Base-by-base conservation (phyloP, 225 moss, liverwort and hornwort genomes). In the Physcomitrium patens region DNA sequence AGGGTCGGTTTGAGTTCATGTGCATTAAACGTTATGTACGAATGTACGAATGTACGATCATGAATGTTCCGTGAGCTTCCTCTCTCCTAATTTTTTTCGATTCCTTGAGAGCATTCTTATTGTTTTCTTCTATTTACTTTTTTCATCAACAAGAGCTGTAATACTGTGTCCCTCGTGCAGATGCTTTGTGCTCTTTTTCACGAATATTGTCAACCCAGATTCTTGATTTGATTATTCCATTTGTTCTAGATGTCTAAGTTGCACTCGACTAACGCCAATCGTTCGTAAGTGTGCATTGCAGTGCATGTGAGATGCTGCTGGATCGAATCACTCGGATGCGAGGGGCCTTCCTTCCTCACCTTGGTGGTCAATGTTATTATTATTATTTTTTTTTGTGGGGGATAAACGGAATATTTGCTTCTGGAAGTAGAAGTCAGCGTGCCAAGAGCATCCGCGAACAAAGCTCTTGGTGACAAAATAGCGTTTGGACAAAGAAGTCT, bases 231-330 rank as follows among this genome's bases (percentile, higher is more conserved):
- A 23, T 57, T 18, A 57, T 19, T 23, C 6, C 31, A 37, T 37
- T 4, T 37, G 11, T 57, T 22, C 9, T 18, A 57, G 23, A 10
- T 18, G 57, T 9, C 18, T 20, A 23, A 17, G 10, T 58, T 70
- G 74, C 60, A 19, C 59, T 64, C 63, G 46, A 50, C 46, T 48
- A 62, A 61, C 20, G 47, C 26, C 44, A 73, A 54, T 16, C 60
- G 17, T 60, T 62, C 23, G 55, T 69, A 13, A 47, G 13, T 20
- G 63, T 56, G 58, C 65, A 48, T 65, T 70, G 76, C 80, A 80
- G 80, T 18, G 41, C 9, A 31, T 37, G n/a, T 27, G 69, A 59
- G 59, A 76, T 51, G 58, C 71, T 22, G 65, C 14, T 2, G 59
- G 52, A 45, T 44, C 28, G 76, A 44, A 71, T 58, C 47, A 27